These are phyloP conservation scores for Aspergillus baeticus DNA, from an alignment of 495 filamentous ascomycete genomes.

Conservation along the genomic window DNA sequence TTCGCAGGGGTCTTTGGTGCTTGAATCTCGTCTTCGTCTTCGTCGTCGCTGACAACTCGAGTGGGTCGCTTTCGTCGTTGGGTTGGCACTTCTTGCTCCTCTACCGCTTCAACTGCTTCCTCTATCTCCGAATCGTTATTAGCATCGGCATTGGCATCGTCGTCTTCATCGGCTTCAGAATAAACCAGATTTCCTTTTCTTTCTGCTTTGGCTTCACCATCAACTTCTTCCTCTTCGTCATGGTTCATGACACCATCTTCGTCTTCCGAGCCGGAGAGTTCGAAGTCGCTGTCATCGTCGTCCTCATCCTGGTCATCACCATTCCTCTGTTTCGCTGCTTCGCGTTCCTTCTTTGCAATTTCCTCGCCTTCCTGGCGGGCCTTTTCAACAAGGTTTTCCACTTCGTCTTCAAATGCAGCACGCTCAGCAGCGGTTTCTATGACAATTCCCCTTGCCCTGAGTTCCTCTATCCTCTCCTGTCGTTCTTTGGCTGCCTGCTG, in stretches of 20 bases:
- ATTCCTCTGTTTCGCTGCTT: slow-evolving; percentile 64
- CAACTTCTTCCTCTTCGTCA: slow-evolving; percentile 36
- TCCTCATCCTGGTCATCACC: slow-evolving; percentile 60
- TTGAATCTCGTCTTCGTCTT: slow-evolving; percentile 53
- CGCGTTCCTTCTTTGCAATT: slow-evolving; percentile 74
- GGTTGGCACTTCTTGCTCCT: slow-evolving; percentile 25
- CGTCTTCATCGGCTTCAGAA: slow-evolving; percentile 51
- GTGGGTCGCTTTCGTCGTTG: slow-evolving; percentile 37
- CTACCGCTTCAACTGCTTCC: slow-evolving; percentile 27
- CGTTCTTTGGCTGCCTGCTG: slow-evolving; percentile 78
- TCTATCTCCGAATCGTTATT: slow-evolving; percentile 36
- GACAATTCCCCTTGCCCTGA: slow-evolving; percentile 74
- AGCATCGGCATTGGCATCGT: slow-evolving; percentile 50
- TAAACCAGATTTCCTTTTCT: slow-evolving; percentile 51
- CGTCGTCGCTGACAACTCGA: slow-evolving; percentile 50
- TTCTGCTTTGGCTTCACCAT: slow-evolving; percentile 44
- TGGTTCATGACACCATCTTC: slow-evolving; percentile 52
- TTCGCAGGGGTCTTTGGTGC: slow-evolving; percentile 35
- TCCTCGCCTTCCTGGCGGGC: slow-evolving; percentile 78
- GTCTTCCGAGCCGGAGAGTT: slow-evolving; percentile 53
- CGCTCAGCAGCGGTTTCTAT: slow-evolving; percentile 87
- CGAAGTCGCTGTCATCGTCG: slow-evolving; percentile 34
- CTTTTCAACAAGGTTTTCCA: slow-evolving; percentile 84
- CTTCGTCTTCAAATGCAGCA: slow-evolving; percentile 71
- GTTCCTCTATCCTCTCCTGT: slow-evolving; percentile 72